Conservation (phyloP, 768 basidiomycete genomes). For the Boletus vinaceobasis region DNA sequence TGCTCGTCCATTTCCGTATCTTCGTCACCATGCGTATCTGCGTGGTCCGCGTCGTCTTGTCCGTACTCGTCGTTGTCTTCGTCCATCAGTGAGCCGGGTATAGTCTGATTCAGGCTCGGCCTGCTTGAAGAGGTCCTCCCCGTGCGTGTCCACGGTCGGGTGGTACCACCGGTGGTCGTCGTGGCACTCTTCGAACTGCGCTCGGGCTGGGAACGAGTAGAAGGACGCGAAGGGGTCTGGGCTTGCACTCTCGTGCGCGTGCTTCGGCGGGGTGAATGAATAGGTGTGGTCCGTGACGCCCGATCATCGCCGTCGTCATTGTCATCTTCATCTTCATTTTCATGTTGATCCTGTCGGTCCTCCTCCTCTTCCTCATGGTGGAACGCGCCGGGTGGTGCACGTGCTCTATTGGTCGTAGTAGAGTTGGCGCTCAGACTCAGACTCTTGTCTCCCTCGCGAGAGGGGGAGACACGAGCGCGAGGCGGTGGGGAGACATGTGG, state of each 20-base stretch:
- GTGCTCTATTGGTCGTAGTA: constrained; percentile 21
- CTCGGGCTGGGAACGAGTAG: constrained; percentile 9
- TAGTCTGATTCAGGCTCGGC: constrained; percentile 25
- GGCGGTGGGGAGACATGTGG: constrained; percentile 7
- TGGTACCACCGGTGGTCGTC: background rate
- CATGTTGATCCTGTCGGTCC: constrained; percentile 17
- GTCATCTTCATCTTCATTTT: constrained; percentile 21
- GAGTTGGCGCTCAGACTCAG: constrained; percentile 11
- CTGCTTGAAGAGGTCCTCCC: constrained; percentile 6
- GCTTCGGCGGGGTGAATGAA: constrained; percentile 12
- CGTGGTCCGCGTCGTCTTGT: constrained; percentile 23
- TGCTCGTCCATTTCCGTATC: constrained; percentile 26
- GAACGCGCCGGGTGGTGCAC: constrained; percentile 47
- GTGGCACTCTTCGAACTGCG: constrained; percentile 5
- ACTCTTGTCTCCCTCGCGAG: constrained; percentile 12
- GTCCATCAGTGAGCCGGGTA: constrained; percentile 44
- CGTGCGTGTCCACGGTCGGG: background rate
- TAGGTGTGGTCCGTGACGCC: constrained; percentile 3
- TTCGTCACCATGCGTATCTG: constrained; percentile 17
- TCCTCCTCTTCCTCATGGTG: constrained; percentile 36
- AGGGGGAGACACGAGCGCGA: constrained; percentile 4
- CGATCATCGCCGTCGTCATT: constrained; percentile 10
- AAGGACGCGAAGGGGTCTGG: constrained; percentile 14
- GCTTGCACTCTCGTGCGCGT: constrained; percentile 8
- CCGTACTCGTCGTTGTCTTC: constrained; percentile 32